These are phyloP conservation scores for Vigna nakashimae DNA, from an alignment of 306 rosid species.

Conservation along the genomic window DNA sequence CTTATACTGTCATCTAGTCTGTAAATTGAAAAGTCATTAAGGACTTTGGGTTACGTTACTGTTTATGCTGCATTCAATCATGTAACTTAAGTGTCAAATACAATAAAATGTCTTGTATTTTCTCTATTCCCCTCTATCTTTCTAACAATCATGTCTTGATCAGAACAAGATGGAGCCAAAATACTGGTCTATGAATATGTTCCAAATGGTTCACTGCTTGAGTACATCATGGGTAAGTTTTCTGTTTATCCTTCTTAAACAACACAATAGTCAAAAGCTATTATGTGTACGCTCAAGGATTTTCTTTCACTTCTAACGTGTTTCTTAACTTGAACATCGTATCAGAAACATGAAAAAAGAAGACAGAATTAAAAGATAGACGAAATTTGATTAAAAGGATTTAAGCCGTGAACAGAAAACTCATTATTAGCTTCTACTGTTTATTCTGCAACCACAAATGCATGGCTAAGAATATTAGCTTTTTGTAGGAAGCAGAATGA, in stretches of 20 bases:
- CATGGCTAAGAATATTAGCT: neutral
- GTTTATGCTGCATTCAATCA: too few relatives aligned
- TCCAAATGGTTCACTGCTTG: slow-evolving; percentile 83
- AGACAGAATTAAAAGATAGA: neutral
- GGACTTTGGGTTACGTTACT: too few relatives aligned
- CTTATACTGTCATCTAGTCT: too few relatives aligned
- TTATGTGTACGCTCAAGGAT: neutral
- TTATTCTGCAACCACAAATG: neutral
- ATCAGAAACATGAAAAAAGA: neutral
- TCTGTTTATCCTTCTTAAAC: slow-evolving; percentile 16
- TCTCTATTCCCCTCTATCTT: too few relatives aligned
- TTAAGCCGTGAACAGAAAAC: neutral
- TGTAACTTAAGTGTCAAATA: too few relatives aligned
- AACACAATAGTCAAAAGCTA: neutral
- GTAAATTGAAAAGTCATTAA: too few relatives aligned
- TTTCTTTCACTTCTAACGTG: neutral
- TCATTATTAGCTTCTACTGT: neutral
- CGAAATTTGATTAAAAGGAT: neutral
- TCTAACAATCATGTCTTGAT: slow-evolving; percentile 18
- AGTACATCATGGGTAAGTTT: slow-evolving; percentile 68
- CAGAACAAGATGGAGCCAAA: slow-evolving; percentile 63
- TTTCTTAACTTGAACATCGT: neutral
- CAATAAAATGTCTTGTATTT: too few relatives aligned
- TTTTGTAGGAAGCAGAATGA: slow-evolving; percentile 57
- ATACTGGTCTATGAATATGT: slow-evolving; percentile 78